Percentiles rank a stretch among this genome's conserved stretches.
Conservation (phyloP, 2,329 filamentous ascomycete species). For the Macrophomina pseudophaseolina region DNA sequence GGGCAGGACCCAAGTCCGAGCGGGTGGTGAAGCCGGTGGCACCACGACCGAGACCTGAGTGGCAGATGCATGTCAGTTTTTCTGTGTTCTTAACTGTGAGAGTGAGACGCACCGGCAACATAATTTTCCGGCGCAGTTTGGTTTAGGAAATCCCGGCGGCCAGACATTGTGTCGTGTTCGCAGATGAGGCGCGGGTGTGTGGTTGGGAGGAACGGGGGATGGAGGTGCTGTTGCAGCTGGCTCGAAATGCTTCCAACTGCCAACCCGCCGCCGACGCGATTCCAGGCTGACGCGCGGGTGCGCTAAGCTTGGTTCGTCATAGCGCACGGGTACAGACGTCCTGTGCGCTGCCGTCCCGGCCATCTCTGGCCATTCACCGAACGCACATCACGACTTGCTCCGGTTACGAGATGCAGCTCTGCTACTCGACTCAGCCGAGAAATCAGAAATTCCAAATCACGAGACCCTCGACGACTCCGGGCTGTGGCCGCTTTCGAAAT, state of each 20-base stretch:
- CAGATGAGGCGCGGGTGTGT: not conserved
- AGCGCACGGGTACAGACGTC: too few species aligned
- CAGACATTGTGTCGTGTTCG: slow-evolving; percentile 55
- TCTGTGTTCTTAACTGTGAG: too few species aligned
- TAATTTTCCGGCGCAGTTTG: slow-evolving; percentile 71
- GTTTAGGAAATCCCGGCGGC: slow-evolving; percentile 82
- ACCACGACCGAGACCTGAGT: slow-evolving; percentile 79
- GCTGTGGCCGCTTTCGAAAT: too few species aligned
- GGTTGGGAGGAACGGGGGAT: not conserved
- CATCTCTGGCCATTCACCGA: too few species aligned
- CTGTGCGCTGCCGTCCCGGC: too few species aligned
- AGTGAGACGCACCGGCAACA: slow-evolving; percentile 66
- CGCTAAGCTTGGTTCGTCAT: slow-evolving; percentile 11
- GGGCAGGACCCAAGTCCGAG: slow-evolving; percentile 91
- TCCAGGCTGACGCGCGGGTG: not conserved
- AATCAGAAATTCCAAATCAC: too few species aligned
- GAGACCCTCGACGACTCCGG: too few species aligned
- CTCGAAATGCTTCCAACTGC: slow-evolving; percentile 17
- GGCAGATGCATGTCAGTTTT: too few species aligned
- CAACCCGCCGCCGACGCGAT: not conserved
- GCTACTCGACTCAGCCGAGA: too few species aligned
- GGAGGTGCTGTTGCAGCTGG: not conserved
- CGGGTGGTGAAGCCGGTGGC: slow-evolving; percentile 98
- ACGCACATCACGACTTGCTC: too few species aligned
- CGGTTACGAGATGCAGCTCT: too few species aligned